phyloP scores from a whole-genome alignment of 306 rosid species.

The Mimosa pudica region DNA sequence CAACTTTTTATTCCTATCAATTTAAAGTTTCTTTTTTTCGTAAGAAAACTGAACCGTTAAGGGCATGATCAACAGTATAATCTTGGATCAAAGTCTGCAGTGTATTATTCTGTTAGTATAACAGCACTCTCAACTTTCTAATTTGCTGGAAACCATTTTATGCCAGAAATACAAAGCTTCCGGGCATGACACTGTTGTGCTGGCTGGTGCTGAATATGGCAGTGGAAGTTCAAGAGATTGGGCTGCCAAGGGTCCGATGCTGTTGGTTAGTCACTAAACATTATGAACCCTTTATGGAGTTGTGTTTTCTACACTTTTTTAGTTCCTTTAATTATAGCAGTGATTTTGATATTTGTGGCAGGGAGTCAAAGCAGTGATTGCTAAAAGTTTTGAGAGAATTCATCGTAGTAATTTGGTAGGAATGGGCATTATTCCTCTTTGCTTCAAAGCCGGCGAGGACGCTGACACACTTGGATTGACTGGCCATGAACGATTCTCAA shows the following conservation, averaged over 20 bases:
- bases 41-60: not conserved
- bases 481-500: constrained; percentile 90
- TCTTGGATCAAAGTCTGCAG: constrained; percentile 21
- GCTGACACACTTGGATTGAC: constrained; percentile 93
- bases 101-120: constrained; percentile 10
- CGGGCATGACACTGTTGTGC: constrained; percentile 77
- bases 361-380: constrained; percentile 99
- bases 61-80: not conserved
- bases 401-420: constrained; percentile 99
- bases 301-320: constrained; percentile 9
- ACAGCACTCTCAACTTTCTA: constrained; percentile 31
- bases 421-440: constrained; percentile 96
- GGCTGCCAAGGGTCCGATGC: constrained; percentile 99
- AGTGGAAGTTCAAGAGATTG: constrained; percentile 99
- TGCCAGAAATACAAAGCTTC: constrained; percentile 77
- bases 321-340: constrained; percentile 6
- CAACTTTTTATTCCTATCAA: constrained; percentile 1
- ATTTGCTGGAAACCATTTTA: constrained; percentile 19
- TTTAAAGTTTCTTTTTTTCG: constrained; percentile 7
- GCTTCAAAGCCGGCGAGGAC: constrained; percentile 97
- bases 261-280: constrained; percentile 66
- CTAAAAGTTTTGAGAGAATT: constrained; percentile 96
- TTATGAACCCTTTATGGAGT: constrained; percentile 15
- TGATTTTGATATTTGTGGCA: constrained; percentile 38
- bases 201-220: constrained; percentile 99